phyloP scores from a whole-genome alignment of 139 green algal species.

The Zygnema circumcarinatum region DNA sequence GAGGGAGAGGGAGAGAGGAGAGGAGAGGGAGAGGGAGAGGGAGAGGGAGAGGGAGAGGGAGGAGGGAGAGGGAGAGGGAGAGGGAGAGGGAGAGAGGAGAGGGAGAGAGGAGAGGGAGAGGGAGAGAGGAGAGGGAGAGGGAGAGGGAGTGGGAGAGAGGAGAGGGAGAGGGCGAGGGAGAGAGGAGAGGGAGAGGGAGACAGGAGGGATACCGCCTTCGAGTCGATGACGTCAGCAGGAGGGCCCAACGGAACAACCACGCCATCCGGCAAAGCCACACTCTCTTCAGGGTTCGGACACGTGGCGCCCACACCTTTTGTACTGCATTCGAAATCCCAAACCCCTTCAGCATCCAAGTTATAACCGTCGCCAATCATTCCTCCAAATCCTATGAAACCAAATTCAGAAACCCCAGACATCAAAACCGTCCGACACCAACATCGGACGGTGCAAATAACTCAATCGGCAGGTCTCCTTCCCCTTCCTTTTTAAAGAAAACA shows the following conservation, averaged over 20 bases:
- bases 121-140: not conserved
- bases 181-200: not conserved
- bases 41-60: not conserved
- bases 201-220: not conserved
- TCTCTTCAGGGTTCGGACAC: conserved; percentile 8
- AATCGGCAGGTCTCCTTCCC: too few species aligned
- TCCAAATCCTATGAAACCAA: too few species aligned
- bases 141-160: not conserved
- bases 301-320: conserved; percentile 12
- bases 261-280: conserved; percentile 16
- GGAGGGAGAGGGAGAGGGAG: not conserved
- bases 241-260: conserved; percentile 8
- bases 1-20: not conserved
- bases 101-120: not conserved
- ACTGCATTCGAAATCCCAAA: not conserved
- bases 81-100: not conserved
- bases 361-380: too few species aligned
- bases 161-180: not conserved
- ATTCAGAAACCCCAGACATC: too few species aligned
- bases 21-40: not conserved
- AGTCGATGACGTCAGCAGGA: conserved; percentile 10
- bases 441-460: too few species aligned
- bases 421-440: too few species aligned
- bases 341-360: not conserved
- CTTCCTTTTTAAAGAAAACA: too few species aligned